These are phyloP conservation scores for Colletotrichum orchidophilum DNA, from an alignment of 2,329 filamentous ascomycete species.

Conservation along the genomic window DNA sequence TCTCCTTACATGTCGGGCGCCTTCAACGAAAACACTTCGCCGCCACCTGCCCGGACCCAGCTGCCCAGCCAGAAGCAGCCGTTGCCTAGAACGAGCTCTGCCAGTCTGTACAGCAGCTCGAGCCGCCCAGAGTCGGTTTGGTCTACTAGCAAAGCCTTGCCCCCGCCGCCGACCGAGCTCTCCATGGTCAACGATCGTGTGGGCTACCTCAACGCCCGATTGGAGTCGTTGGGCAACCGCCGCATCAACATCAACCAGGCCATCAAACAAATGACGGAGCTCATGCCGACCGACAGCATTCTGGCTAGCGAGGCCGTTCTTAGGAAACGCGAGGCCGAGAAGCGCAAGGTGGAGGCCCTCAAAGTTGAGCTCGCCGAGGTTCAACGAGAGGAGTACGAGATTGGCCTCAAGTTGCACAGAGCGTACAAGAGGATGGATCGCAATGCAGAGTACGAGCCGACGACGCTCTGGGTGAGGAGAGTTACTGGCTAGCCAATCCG, in stretches of 20 bases:
- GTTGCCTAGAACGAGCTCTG: slow-evolving; percentile 15
- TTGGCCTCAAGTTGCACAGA: slow-evolving; percentile 78
- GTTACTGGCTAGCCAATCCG: slow-evolving; percentile 65
- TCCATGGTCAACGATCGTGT: slow-evolving; percentile 69
- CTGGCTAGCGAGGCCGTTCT: slow-evolving; percentile 72
- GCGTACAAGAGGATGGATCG: slow-evolving; percentile 80
- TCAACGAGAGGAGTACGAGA: slow-evolving; percentile 79
- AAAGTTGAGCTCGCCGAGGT: slow-evolving; percentile 76
- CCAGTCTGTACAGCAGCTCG: slow-evolving; percentile 20
- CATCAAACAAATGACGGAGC: slow-evolving; percentile 80
- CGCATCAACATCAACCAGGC: slow-evolving; percentile 76
- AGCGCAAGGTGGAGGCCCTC: slow-evolving; percentile 73
- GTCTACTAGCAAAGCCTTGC: slow-evolving; percentile 66
- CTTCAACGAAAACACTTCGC: slow-evolving; percentile 33
- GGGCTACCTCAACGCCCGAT: slow-evolving; percentile 71
- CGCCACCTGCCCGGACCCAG: slow-evolving; percentile 21
- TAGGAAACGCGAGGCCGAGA: slow-evolving; percentile 64
- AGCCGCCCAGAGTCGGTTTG: slow-evolving; percentile 40
- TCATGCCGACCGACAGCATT: slow-evolving; percentile 77
- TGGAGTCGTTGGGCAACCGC: slow-evolving; percentile 72
- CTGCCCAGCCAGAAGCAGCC: slow-evolving; percentile 28
- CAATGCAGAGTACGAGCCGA: slow-evolving; percentile 70
- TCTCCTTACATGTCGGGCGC: slow-evolving; percentile 44
- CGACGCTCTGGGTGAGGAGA: slow-evolving; percentile 80
- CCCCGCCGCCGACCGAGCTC: slow-evolving; percentile 68